These are phyloP conservation scores for Cornus controversa DNA, from an alignment of 148 eudicot species.

Conservation along the genomic window DNA sequence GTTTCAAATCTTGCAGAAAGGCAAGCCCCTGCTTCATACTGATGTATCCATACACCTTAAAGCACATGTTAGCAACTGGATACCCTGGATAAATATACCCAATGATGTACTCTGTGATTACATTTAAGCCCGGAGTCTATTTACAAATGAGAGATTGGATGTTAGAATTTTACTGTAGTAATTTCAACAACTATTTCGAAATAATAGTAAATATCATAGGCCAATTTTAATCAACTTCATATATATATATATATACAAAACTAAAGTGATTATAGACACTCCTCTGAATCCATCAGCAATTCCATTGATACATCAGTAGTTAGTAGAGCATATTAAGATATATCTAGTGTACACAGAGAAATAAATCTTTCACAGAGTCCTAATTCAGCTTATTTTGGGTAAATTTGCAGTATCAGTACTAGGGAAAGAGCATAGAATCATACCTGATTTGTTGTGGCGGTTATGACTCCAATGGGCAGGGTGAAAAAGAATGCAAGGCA, in stretches of 20 bases:
- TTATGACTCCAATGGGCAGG: conserved; percentile 59
- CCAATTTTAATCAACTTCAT: neutral
- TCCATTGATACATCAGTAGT: neutral
- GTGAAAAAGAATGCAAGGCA: conserved; percentile 60
- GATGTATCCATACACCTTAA: conserved; percentile 53
- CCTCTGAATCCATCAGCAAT: neutral
- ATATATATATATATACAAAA: too few relatives aligned
- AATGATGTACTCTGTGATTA: conserved; percentile 57
- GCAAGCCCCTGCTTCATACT: conserved; percentile 53
- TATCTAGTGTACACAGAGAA: neutral
- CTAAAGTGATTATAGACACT: neutral
- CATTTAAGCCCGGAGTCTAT: conserved; percentile 53
- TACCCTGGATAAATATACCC: conserved; percentile 61
- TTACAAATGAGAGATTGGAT: neutral
- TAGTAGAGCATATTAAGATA: neutral
- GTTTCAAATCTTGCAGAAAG: conserved; percentile 59
- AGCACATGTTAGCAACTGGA: conserved; percentile 64
- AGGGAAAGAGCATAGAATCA: neutral
- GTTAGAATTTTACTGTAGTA: neutral
- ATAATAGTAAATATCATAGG: neutral
- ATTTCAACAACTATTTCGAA: neutral
- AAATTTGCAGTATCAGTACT: neutral
- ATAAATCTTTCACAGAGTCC: neutral
- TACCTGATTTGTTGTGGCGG: conserved; percentile 66
- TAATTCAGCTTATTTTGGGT: neutral